phyloP scores from a whole-genome alignment of 768 basidiomycete genomes.

The Psilocybe azurescens region DNA sequence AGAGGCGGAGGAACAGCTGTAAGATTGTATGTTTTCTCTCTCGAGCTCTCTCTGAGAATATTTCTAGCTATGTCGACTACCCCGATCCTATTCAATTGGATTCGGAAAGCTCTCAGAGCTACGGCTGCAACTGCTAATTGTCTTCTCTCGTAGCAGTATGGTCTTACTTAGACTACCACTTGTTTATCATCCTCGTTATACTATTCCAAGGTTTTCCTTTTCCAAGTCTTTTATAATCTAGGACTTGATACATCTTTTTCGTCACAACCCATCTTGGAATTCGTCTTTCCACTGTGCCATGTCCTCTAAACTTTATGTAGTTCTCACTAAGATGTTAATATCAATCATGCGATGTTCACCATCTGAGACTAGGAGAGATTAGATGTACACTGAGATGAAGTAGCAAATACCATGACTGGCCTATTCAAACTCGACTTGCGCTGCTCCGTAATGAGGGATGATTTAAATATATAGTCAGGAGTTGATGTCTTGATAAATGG shows the following conservation, averaged over 20 bases:
- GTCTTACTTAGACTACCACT: constrained; percentile 5
- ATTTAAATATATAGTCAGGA: no score
- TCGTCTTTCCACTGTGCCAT: constrained; percentile 4
- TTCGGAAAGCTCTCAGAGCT: constrained; percentile 88
- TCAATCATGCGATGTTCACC: not conserved
- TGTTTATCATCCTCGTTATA: constrained; percentile 14
- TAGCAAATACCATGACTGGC: no score
- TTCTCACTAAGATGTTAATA: not conserved
- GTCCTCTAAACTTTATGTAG: constrained; percentile 6
- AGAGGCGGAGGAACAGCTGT: constrained; percentile 96
- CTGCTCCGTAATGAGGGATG: no score
- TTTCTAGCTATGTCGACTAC: constrained; percentile 91
- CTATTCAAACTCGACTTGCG: no score
- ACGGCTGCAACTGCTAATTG: constrained; percentile 86
- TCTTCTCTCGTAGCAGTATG: constrained; percentile 1
- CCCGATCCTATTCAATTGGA: constrained; percentile 98
- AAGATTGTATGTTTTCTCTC: constrained; percentile 17
- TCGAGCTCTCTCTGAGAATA: constrained; percentile 9
- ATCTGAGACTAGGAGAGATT: not conserved
- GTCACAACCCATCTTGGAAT: constrained; percentile 5
- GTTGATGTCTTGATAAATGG: no score
- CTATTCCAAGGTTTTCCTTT: constrained; percentile 10
- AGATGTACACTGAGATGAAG: no score
- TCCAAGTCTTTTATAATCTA: constrained; percentile 13
- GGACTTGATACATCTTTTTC: constrained; percentile 16